Percentiles rank a stretch among this genome's conserved stretches.
Evolutionary conservation across 1,284 basidiomycete species (phyloP).

Genomic region (Chondrostereum purpureum): DNA sequence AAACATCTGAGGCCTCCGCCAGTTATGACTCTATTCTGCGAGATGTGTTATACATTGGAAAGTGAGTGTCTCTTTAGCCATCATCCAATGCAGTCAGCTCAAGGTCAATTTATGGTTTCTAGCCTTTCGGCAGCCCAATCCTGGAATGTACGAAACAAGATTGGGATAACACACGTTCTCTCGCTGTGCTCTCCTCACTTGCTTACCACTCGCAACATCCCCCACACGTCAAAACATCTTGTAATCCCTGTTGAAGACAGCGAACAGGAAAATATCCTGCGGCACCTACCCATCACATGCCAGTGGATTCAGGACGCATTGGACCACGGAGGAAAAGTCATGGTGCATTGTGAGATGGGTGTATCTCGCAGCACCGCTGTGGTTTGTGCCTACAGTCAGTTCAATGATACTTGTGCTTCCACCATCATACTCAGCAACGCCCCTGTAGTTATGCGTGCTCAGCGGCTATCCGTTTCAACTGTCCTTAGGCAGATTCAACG

Average conservation of each 20-base stretch:
- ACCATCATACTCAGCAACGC: constrained; percentile 7
- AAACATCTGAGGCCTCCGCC: too few relatives aligned
- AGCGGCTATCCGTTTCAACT: constrained; percentile 31
- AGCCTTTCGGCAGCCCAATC: too few relatives aligned
- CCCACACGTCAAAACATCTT: constrained; percentile 40
- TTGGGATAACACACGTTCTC: too few relatives aligned
- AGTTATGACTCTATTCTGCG: too few relatives aligned
- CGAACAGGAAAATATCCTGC: constrained; percentile 55
- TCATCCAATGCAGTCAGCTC: too few relatives aligned
- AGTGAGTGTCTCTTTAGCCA: too few relatives aligned
- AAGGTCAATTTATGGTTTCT: too few relatives aligned
- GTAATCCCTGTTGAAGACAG: constrained; percentile 48
- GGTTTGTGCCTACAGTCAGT: constrained; percentile 57
- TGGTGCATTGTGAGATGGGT: constrained; percentile 78
- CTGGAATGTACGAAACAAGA: too few relatives aligned
- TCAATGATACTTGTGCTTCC: neutral
- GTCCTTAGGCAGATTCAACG: constrained; percentile 43
- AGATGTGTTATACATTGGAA: too few relatives aligned
- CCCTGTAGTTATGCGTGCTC: constrained; percentile 47
- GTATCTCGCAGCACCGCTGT: constrained; percentile 63
- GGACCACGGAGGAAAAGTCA: constrained; percentile 41
- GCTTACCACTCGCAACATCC: too few relatives aligned
- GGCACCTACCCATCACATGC: constrained; percentile 46
- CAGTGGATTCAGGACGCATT: constrained; percentile 49
- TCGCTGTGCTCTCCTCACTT: too few relatives aligned